Evolutionary conservation across 2,329 filamentous ascomycete genomes (phyloP).

Genomic region (Xylaria sp.): DNA sequence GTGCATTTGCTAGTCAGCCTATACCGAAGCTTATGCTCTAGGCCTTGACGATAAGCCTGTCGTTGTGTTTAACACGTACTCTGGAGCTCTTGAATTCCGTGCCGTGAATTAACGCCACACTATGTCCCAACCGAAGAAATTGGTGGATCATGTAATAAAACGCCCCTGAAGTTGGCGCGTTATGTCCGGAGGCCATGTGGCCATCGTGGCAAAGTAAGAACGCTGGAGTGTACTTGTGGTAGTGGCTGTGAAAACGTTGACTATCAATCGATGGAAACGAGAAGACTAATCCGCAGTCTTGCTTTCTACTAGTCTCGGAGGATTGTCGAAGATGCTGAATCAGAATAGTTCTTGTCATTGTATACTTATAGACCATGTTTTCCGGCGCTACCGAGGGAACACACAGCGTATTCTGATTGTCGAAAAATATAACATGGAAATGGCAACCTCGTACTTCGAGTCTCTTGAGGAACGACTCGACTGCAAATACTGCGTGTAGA

Average conservation of each 20-base stretch:
- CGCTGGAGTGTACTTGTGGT: constrained; percentile 65
- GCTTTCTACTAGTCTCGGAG: constrained; percentile 29
- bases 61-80: constrained; percentile 24
- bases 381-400: constrained; percentile 57
- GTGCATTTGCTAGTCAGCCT: constrained; percentile 18
- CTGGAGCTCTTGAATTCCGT: constrained; percentile 39
- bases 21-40: background rate
- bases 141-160: constrained; percentile 38
- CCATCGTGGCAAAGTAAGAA: constrained; percentile 78
- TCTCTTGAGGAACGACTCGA: constrained; percentile 72
- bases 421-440: constrained; percentile 78
- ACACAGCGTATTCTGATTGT: constrained; percentile 65
- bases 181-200: background rate
- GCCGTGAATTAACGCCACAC: constrained; percentile 33
- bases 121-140: constrained; percentile 30
- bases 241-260: constrained; percentile 64
- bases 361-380: constrained; percentile 60
- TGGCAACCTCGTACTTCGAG: constrained; percentile 73
- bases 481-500: constrained; percentile 74
- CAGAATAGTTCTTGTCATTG: constrained; percentile 70
- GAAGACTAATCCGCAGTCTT: constrained; percentile 53
- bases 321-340: constrained; percentile 67
- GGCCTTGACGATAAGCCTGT: too few species aligned
- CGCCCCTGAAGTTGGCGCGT: background rate
- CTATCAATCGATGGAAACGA: constrained; percentile 61